A percentile compares a stretch with the other conserved stretches of the same genome.
phyloP scores from a whole-genome alignment of 208 protist genomes.

The Novymonas esmeraldas region DNA sequence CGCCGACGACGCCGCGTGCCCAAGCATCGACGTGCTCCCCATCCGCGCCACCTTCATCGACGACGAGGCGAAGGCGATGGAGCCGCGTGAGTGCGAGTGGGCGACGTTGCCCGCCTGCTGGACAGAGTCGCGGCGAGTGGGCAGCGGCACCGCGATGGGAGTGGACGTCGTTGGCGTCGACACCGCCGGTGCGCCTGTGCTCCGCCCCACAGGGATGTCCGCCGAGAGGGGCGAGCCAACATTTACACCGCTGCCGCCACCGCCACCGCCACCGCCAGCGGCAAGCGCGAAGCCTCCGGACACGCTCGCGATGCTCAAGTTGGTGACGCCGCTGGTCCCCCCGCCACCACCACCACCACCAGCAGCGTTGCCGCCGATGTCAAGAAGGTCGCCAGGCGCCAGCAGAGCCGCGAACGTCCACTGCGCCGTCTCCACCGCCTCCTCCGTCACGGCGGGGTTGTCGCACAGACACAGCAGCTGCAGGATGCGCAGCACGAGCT shows the following conservation, averaged over 20 bases:
- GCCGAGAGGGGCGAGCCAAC: background rate
- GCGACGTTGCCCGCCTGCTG: conserved; percentile 8
- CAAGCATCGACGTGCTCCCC: background rate
- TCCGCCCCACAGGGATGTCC: background rate
- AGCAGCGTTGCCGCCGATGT: background rate
- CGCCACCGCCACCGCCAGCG: no score
- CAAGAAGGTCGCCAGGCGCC: conserved; percentile 1
- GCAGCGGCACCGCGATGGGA: background rate
- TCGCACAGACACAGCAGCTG: conserved; percentile 58
- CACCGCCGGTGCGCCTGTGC: background rate
- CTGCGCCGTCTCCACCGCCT: conserved; percentile 40
- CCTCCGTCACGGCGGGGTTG: conserved; percentile 35
- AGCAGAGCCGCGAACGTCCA: conserved; percentile 38
- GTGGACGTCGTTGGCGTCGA: background rate
- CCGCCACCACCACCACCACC: background rate
- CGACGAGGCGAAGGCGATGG: background rate
- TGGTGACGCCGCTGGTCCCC: background rate
- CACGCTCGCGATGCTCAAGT: background rate
- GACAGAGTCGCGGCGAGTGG: background rate
- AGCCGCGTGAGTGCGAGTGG: background rate
- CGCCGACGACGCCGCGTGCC: conserved; percentile 6
- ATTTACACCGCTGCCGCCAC: background rate
- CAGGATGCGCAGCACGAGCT: conserved; percentile 54
- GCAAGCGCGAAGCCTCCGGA: background rate
- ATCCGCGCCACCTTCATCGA: background rate